phyloP scores from a whole-genome alignment of 108 stramenopile species.

The Skeletonema grethae region DNA sequence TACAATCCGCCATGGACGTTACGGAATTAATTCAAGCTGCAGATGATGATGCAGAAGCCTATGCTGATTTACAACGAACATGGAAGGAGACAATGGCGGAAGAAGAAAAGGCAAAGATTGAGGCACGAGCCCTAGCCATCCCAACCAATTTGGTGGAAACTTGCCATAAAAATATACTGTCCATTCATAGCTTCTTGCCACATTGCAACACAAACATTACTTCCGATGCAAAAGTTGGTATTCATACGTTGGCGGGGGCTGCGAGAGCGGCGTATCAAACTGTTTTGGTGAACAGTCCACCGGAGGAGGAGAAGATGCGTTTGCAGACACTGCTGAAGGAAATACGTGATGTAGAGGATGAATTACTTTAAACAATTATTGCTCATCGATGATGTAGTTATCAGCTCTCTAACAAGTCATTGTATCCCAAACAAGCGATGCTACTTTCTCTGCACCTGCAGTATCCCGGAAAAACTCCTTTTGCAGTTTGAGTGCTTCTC shows the following conservation, averaged over 20 bases:
- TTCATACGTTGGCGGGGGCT: constrained; percentile 79
- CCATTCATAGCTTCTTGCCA: constrained; percentile 67
- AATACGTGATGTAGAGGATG: constrained; percentile 64
- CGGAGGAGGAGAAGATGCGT: constrained; percentile 61
- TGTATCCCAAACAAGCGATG: not conserved
- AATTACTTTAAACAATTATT: constrained; percentile 23
- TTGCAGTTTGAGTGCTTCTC: constrained; percentile 1
- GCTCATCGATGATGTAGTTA: not conserved
- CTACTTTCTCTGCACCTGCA: not conserved
- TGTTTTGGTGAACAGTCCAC: constrained; percentile 71
- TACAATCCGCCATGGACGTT: constrained; percentile 56
- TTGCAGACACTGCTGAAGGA: constrained; percentile 56
- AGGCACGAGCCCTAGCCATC: constrained; percentile 61
- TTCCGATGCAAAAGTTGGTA: constrained; percentile 81
- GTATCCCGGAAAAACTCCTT: not conserved
- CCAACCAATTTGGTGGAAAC: constrained; percentile 61
- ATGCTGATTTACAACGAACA: constrained; percentile 69
- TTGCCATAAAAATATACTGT: constrained; percentile 62
- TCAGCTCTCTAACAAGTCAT: not conserved
- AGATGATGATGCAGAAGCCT: constrained; percentile 75
- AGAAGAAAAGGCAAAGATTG: constrained; percentile 64
- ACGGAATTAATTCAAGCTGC: constrained; percentile 51
- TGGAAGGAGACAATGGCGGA: constrained; percentile 66
- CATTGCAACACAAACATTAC: constrained; percentile 78
- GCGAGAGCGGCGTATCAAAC: constrained; percentile 84